Evolutionary conservation across 306 rosid genomes (phyloP).

Genomic region (Trifolium repens): DNA sequence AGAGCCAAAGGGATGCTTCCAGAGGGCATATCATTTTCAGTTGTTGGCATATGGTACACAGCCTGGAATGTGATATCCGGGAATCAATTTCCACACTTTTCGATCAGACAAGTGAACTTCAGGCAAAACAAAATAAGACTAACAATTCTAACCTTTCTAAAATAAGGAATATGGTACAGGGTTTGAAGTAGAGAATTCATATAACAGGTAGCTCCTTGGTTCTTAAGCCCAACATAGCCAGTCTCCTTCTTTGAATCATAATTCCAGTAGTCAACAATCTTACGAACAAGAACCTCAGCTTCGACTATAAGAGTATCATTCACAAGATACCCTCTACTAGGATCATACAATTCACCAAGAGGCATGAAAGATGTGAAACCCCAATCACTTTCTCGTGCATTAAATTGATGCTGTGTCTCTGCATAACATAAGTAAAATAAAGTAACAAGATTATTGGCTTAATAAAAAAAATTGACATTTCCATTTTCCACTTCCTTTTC

Average conservation of each 20-base stretch:
- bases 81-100: conserved; percentile 35
- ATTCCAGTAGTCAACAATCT: conserved; percentile 79
- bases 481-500: conserved; percentile 9
- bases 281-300: conserved; percentile 83
- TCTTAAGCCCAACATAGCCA: conserved; percentile 84
- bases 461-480: conserved; percentile 12
- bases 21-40: conserved; percentile 82
- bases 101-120: conserved; percentile 30
- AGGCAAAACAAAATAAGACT: conserved; percentile 20
- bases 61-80: conserved; percentile 63
- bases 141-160: conserved; percentile 65
- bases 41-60: conserved; percentile 89
- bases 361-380: conserved; percentile 88
- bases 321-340: conserved; percentile 75
- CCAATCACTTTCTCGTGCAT: conserved; percentile 90
- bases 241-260: conserved; percentile 87
- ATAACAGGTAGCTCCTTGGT: conserved; percentile 89
- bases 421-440: conserved; percentile 43
- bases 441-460: conserved; percentile 29
- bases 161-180: conserved; percentile 79
- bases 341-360: conserved; percentile 78
- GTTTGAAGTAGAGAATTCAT: conserved; percentile 88
- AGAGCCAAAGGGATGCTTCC: conserved; percentile 84
- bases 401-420: conserved; percentile 87
- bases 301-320: conserved; percentile 70